Evolutionary conservation across 352 stramenopile genomes (phyloP).

Genomic region (Globisporangium cylindrosporum): DNA sequence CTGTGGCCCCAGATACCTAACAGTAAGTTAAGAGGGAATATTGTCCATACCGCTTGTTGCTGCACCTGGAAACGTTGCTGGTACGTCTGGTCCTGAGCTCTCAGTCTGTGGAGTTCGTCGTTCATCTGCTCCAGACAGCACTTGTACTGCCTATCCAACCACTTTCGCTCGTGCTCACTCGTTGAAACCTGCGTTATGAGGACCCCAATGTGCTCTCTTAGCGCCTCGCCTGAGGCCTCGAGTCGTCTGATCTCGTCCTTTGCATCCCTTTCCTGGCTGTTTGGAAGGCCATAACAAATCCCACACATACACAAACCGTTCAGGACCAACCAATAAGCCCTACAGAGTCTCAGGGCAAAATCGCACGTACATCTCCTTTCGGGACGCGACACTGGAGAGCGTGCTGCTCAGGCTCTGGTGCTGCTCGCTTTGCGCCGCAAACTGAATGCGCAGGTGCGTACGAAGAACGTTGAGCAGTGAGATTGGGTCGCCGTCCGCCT

Average conservation of each 20-base stretch:
- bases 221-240: conserved; percentile 22
- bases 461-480: conserved; percentile 68
- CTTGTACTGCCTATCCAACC: conserved; percentile 33
- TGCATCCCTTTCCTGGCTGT: conserved; percentile 32
- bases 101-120: conserved; percentile 20
- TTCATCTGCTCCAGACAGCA: conserved; percentile 31
- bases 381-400: conserved; percentile 25
- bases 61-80: conserved; percentile 6
- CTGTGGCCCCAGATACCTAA: background rate
- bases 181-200: conserved; percentile 31
- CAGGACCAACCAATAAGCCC: background rate
- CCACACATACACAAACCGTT: background rate
- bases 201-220: conserved; percentile 26
- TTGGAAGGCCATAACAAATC: background rate
- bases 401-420: conserved; percentile 25
- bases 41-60: conserved; percentile 11
- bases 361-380: conserved; percentile 32
- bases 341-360: background rate
- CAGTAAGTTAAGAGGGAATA: background rate
- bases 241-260: conserved; percentile 35
- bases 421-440: conserved; percentile 41
- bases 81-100: conserved; percentile 12
- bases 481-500: conserved; percentile 60
- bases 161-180: conserved; percentile 28
- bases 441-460: conserved; percentile 64